Evolutionary conservation across 345 rosid species (phyloP), one percentile per base, ranked within the genome.

Genomic region (Cardamine chenopodiifolia): DNA sequence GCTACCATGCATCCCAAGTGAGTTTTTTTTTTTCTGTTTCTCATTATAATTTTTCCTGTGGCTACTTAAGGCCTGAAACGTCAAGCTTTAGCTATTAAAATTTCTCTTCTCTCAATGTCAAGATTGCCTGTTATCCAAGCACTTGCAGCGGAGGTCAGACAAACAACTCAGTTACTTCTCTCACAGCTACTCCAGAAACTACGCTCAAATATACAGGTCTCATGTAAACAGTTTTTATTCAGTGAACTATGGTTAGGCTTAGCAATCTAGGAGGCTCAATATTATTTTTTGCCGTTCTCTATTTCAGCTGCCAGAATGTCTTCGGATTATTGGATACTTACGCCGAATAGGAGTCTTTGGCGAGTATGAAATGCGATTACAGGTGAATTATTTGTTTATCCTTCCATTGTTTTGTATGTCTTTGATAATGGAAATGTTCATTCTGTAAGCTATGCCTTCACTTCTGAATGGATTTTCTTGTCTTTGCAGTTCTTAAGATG

Each of bases 1-100:
- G 86, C 90, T 11, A 90, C 97, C 25, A 86, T 95, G 98, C 99
- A 92, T 82, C 94, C 99, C 68, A 90, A 90, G 99, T 92, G 83
- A 95, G 97, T 80, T 56, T 76, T 66, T 62, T 37, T 7, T 75
- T 65, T 65, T 66, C 5, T 42, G n/a, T 59, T 71, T 40, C 62
- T 34, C 50, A 6, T 19, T 20, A 5, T 14, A 2, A 15, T 14
- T 8, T 62, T 61, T 10, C 6, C 26, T 50, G 71, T 73, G 42
- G 22, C 56, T 75, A 29, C 64, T 73, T 48, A 75, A 29, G 18
- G 75, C 52, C 15, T 73, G 40, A 60, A 74, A 55, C 44, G 40
- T 44, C 42, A 70, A 68, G 56, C 50, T 54, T 52, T 34, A 47
- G 72, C 77, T 66, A 71, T 55, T 80, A 52, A 60, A 40, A 45